Percentiles rank a stretch among this genome's conserved stretches.
Conservation (phyloP, 2,329 filamentous ascomycete genomes). For the Fusarium albosuccineum region DNA sequence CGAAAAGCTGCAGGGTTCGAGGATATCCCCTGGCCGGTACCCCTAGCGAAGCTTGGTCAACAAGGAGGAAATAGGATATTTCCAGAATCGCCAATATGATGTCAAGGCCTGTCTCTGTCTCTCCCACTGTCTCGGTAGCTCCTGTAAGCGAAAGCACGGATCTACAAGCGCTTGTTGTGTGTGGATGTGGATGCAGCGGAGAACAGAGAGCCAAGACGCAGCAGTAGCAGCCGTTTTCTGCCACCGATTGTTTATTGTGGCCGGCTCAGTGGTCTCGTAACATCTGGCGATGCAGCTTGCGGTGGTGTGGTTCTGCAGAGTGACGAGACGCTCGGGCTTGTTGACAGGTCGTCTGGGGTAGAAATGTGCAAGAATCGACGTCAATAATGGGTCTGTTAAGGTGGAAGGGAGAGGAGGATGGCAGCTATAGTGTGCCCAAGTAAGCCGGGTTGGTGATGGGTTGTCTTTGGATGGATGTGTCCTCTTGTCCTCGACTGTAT, state of each 20-base stretch:
- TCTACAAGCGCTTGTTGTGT: conserved; percentile 16
- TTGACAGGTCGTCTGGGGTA: conserved; percentile 1
- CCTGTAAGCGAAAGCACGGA: conserved; percentile 33
- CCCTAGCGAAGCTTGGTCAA: background rate
- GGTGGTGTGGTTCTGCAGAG: conserved; percentile 9
- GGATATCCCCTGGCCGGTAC: background rate
- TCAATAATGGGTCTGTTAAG: background rate
- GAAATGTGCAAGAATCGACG: background rate
- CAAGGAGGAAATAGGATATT: background rate
- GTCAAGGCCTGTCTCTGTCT: background rate
- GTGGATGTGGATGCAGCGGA: background rate
- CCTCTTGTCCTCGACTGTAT: no score
- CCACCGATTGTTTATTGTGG: conserved; percentile 14
- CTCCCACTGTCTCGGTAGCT: conserved; percentile 3
- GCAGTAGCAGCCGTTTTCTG: conserved; percentile 13
- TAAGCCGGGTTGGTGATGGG: background rate
- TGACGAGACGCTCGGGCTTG: conserved; percentile 4
- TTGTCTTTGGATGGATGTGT: background rate
- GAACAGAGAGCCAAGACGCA: conserved; percentile 14
- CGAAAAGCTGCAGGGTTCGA: conserved; percentile 7
- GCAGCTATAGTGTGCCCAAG: background rate
- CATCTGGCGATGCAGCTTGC: conserved; percentile 12
- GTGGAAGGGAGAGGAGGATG: conserved; percentile 1
- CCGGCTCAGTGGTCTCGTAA: conserved; percentile 26
- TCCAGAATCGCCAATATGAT: background rate